Evolutionary conservation across 2,329 filamentous ascomycete species (phyloP).

Genomic region (Apiospora sp.): DNA sequence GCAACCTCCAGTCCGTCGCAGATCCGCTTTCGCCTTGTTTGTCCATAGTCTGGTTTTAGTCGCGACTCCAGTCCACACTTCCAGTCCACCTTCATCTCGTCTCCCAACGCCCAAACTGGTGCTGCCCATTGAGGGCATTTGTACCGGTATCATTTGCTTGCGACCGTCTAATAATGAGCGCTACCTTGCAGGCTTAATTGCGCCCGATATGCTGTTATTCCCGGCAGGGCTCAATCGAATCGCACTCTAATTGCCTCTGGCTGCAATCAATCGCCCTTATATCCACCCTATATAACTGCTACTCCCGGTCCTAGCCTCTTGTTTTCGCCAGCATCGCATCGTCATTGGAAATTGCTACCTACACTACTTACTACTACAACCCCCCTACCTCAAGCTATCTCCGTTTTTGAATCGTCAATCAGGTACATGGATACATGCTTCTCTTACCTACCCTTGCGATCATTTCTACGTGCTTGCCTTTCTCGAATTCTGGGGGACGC

Average conservation of each 20-base stretch:
- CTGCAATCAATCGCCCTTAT: not conserved
- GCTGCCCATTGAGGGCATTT: slow-evolving; percentile 5
- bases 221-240: not conserved
- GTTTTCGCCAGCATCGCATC: not conserved
- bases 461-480: not conserved
- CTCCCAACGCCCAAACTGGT: not conserved
- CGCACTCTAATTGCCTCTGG: not conserved
- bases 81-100: slow-evolving; percentile 22
- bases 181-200: not conserved
- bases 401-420: not conserved
- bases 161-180: not conserved
- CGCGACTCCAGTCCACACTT: slow-evolving; percentile 19
- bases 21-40: slow-evolving; percentile 15
- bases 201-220: not conserved
- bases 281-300: slow-evolving; percentile 4
- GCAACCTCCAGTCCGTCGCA: not conserved
- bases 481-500: not conserved
- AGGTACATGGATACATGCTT: not conserved
- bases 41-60: slow-evolving; percentile 16
- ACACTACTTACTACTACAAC: not conserved
- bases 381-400: not conserved
- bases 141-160: not conserved
- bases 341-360: not conserved
- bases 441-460: not conserved
- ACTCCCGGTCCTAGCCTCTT: not conserved